A percentile compares a stretch with the other conserved stretches of the same genome.
phyloP scores from a whole-genome alignment of 2,329 filamentous ascomycete genomes.

The Colletotrichum aenigma region DNA sequence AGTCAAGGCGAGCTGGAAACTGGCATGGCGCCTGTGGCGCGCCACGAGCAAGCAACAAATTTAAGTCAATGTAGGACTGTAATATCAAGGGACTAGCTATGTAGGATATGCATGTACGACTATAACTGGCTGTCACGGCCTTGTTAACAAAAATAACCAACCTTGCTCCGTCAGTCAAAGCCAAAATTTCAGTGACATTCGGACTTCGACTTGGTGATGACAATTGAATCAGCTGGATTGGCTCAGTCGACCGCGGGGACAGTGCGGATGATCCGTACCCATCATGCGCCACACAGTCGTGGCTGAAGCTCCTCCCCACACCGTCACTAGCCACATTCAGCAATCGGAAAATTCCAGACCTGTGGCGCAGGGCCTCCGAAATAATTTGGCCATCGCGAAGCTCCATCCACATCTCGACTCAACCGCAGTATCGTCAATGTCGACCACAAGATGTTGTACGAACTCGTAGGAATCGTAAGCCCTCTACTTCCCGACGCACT shows the following conservation, averaged over 20 bases:
- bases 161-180: background rate
- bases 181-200: background rate
- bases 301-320: background rate
- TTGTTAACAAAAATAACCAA: background rate
- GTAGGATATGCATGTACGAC: constrained; percentile 4
- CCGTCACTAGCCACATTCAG: background rate
- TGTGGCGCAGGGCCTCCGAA: constrained; percentile 7
- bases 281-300: background rate
- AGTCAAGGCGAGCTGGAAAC: constrained; percentile 73
- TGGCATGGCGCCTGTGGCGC: constrained; percentile 77
- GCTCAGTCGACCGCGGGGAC: background rate
- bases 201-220: background rate
- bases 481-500: background rate
- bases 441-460: constrained; percentile 82
- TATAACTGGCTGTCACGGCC: background rate
- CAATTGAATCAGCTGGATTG: constrained; percentile 7
- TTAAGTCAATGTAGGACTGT: constrained; percentile 27
- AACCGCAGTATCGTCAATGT: constrained; percentile 27
- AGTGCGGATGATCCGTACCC: background rate
- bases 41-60: constrained; percentile 54
- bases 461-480: constrained; percentile 92
- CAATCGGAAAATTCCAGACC: background rate
- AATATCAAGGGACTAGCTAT: background rate
- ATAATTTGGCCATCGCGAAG: constrained; percentile 15
- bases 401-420: background rate